Evolutionary conservation across 2,329 filamentous ascomycete genomes (phyloP).

Genomic region (Botrytis fragariae): DNA sequence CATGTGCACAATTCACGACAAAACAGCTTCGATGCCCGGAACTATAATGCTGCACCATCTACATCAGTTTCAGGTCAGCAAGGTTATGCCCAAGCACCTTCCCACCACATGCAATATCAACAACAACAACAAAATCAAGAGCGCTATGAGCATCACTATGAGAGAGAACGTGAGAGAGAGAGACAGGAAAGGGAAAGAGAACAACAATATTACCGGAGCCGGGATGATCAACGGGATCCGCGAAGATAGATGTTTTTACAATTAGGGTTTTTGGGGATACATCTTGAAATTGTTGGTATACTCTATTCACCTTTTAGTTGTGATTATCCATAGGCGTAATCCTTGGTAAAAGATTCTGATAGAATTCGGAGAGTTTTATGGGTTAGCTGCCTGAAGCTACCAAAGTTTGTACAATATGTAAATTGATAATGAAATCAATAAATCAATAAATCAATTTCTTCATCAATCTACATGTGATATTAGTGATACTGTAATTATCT

Average conservation of each 20-base stretch:
- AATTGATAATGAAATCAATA: not conserved
- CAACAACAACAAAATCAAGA: constrained; percentile 24
- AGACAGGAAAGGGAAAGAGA: constrained; percentile 15
- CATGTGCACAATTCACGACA: constrained; percentile 35
- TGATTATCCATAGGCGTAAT: not conserved
- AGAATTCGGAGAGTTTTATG: not conserved
- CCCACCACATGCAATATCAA: constrained; percentile 30
- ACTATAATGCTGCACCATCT: constrained; percentile 27
- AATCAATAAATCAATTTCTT: no score
- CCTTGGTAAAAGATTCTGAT: not conserved
- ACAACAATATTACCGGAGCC: constrained; percentile 10
- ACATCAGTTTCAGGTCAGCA: constrained; percentile 30
- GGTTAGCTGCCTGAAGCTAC: not conserved
- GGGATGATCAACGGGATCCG: constrained; percentile 1
- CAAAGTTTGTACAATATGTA: not conserved
- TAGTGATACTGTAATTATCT: not conserved
- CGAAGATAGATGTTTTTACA: not conserved
- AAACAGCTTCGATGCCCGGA: constrained; percentile 36
- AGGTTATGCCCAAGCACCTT: constrained; percentile 28
- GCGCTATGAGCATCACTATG: constrained; percentile 16
- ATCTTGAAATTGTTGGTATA: not conserved
- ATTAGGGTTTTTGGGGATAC: not conserved
- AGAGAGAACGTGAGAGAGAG: constrained; percentile 11
- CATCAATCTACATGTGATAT: not conserved
- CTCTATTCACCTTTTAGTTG: not conserved